Evolutionary conservation across 73 alveolate species (phyloP), one percentile per base, ranked within the genome.

Genomic region (Paramecium sexaurelia): DNA sequence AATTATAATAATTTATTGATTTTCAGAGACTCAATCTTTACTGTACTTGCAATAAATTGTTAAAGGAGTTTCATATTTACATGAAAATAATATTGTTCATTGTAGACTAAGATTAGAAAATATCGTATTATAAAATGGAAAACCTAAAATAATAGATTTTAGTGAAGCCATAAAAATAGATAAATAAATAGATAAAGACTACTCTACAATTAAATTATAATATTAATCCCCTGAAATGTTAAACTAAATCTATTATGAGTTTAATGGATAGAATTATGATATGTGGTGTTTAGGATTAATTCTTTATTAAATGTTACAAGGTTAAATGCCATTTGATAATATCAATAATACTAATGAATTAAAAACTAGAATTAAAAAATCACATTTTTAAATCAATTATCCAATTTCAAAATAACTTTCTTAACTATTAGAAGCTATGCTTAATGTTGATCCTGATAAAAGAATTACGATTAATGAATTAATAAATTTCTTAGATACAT

Each of bases 151-250:
- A 10, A 61, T 61, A 8, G 83, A 61, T 61, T 61, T 61, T 61
- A 61, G 83, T 24, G 45, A 61, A 15, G 83, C 83, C 5, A 26
- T 29, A 5, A 61, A 19, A 10, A 29, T 61, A 13, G 83, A 61
- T 61, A 10, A 61, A 61, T 61, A 61, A 29, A 10, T 27, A 22
- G 39, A 24, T n/a, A 61, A 26, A 61, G 83, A 61, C 11, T 29
- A 29, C 8, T 26, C 83, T 24, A 61, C 47, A 1, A 61, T 61
- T 29, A 61, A 61, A 61, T 32, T 61, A 26, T 61, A 24, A 3
- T 61, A 61, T 32, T 61, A 61, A 61, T 29, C 47, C n/a, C 83
- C 83, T 7, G 83, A 61, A 61, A 61, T 61, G 83, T 32, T 61
- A 24, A 61, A 61, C 26, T 61, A 17, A 5, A 6, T 61, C 15